Base-by-base conservation (phyloP, 495 filamentous ascomycete species). In the Aspergillus incahuasiensis region DNA sequence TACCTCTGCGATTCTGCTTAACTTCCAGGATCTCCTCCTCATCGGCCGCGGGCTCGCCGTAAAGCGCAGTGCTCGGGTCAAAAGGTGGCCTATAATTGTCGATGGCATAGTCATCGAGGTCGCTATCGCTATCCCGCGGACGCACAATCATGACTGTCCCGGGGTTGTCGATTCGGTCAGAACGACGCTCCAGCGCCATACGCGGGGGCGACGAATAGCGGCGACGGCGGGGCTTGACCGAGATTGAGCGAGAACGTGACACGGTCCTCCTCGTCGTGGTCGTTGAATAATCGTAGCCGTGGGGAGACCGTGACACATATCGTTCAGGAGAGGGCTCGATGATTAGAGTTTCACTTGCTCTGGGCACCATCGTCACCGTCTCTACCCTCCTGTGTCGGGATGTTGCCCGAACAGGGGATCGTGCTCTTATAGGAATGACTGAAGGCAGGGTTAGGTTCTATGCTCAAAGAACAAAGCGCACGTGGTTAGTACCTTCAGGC, bases 1-100 rank as follows among this genome's bases (percentile, higher is more conserved):
- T 91, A 95, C 91, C 89, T 87, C 82, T 90, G 72, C 85, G 85
- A 67, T 95, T 88, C 76, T 84, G 87, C 73, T 87, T 85, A 59
- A 94, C 75, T 62, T 89, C 80, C 19, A 86, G 63, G 12, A 83
- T 68, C 49, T 82, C 77, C 54, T 79, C 72, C 54, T 62, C 59
- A 35, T 74, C 79, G 16, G 82, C 81, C 25, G 73, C 71, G 22
- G 82, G 81, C 25, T 74, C 71, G 22, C 77, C 65, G 52, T 71
- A 66, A 12, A 70, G 62, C 11, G 71, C 66, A 13, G 66, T 70
- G 12, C 11, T 24, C 4, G 48, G 75, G 66, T 62, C 67, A 85
- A 39, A 71, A 69, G 34, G 72, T 63, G 15, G 75, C 71, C 70
- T 66, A 60, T 74, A 68, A 56, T 77, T 67, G 63, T 77, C 68